Evolutionary conservation across 805 yeast genomes (phyloP).

Genomic region (Hyphopichia homilentoma): DNA sequence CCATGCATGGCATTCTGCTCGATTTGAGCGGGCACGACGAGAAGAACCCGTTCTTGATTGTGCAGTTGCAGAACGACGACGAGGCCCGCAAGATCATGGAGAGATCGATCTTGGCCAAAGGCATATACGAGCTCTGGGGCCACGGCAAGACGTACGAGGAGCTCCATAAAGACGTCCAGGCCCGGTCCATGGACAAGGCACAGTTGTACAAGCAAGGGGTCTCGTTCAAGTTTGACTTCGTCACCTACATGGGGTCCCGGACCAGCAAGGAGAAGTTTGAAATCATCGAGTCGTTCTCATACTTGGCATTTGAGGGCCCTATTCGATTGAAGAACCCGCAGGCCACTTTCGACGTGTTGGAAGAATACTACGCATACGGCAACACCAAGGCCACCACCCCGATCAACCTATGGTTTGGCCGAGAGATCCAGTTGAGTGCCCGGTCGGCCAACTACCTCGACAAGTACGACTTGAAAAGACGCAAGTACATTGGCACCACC

Average conservation of each 20-base stretch:
- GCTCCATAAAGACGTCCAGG: conserved; percentile 51
- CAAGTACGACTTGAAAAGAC: conserved; percentile 70
- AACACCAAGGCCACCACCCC: conserved; percentile 50
- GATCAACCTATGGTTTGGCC: conserved; percentile 64
- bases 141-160: conserved; percentile 52
- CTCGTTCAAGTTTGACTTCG: conserved; percentile 78
- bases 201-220: conserved; percentile 34
- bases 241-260: conserved; percentile 70
- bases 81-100: conserved; percentile 61
- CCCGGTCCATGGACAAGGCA: conserved; percentile 26
- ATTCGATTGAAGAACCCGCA: conserved; percentile 78
- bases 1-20: conserved; percentile 48
- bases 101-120: conserved; percentile 67
- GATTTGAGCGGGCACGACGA: conserved; percentile 60
- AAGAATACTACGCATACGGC: conserved; percentile 57
- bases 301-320: conserved; percentile 70
- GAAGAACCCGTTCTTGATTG: conserved; percentile 64
- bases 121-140: conserved; percentile 86
- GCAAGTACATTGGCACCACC: conserved; percentile 92
- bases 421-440: conserved; percentile 61
- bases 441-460: conserved; percentile 67
- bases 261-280: conserved; percentile 47
- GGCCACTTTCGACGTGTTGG: conserved; percentile 65
- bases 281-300: conserved; percentile 69
- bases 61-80: conserved; percentile 61